A percentile compares a stretch with the other conserved stretches of the same genome.
Conservation (phyloP, 495 filamentous ascomycete species). For the Podospora didyma region DNA sequence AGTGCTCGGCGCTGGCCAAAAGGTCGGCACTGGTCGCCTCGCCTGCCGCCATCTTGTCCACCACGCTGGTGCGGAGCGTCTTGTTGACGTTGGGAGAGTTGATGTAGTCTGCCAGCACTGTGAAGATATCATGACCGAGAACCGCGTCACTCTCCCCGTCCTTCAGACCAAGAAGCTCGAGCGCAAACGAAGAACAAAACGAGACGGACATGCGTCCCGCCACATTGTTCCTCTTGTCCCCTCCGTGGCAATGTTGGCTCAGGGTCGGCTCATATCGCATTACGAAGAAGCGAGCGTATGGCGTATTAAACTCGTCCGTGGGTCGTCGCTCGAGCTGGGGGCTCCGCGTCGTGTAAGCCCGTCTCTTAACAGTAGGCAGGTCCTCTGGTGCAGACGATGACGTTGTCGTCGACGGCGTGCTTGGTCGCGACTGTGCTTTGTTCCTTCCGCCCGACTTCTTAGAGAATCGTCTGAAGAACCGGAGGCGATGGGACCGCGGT, state of each 20-base stretch:
- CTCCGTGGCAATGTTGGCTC: not conserved
- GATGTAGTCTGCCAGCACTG: constrained; percentile 39
- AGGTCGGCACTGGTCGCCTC: constrained; percentile 39
- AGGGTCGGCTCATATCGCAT: constrained; percentile 16
- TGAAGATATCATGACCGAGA: constrained; percentile 47
- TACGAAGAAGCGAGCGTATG: constrained; percentile 47
- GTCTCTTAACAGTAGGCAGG: not conserved
- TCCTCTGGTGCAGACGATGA: not conserved
- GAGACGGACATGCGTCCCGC: constrained; percentile 15
- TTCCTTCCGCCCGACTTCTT: not conserved
- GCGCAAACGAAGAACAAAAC: constrained; percentile 27
- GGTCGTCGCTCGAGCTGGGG: not conserved
- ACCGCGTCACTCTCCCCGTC: constrained; percentile 29
- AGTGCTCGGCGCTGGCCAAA: constrained; percentile 8
- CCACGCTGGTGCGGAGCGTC: constrained; percentile 36
- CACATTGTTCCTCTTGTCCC: not conserved
- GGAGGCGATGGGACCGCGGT: constrained; percentile 11
- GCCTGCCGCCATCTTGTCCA: constrained; percentile 35
- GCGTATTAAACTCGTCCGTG: constrained; percentile 22
- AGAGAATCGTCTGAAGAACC: constrained; percentile 22
- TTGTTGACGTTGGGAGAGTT: constrained; percentile 29
- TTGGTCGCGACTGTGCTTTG: not conserved
- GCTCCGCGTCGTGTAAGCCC: not conserved
- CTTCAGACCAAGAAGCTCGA: constrained; percentile 41
- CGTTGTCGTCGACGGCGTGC: not conserved